These are phyloP conservation scores for Setaria viridis DNA, from an alignment of 202 grass and related monocot species.

Conservation along the genomic window DNA sequence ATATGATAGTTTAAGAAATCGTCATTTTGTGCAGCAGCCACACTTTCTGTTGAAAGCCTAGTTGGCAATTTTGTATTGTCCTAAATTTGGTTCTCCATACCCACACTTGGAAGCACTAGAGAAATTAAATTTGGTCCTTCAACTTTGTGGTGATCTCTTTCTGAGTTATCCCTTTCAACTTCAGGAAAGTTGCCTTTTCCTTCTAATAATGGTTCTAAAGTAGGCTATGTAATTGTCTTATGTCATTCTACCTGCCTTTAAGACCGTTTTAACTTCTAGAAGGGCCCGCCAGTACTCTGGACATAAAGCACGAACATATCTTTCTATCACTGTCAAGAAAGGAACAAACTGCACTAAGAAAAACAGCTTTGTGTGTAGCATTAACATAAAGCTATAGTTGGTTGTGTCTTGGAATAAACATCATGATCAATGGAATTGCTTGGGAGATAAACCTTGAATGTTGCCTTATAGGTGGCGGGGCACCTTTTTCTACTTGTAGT, in stretches of 20 bases:
- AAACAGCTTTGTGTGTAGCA: conserved; percentile 10
- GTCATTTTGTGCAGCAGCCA: conserved; percentile 15
- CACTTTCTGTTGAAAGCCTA: conserved; percentile 11
- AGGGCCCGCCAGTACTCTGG: neutral
- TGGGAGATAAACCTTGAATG: neutral
- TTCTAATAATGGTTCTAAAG: neutral
- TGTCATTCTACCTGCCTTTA: neutral
- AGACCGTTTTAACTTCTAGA: conserved; percentile 27
- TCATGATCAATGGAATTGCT: neutral
- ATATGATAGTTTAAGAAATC: neutral
- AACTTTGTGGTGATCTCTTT: neutral
- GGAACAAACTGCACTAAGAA: conserved; percentile 27
- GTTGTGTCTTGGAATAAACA: neutral
- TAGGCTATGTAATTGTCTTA: neutral
- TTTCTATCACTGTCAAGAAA: conserved; percentile 9
- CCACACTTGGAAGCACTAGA: neutral
- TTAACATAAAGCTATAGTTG: neutral
- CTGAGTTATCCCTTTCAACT: neutral
- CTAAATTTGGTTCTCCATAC: neutral
- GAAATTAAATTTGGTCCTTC: neutral
- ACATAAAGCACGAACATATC: neutral
- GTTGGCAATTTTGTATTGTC: neutral
- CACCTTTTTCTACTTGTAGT: neutral
- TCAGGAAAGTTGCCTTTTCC: conserved; percentile 8
- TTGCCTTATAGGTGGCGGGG: neutral